Conservation (phyloP, 2,329 filamentous ascomycete genomes). For the Fusarium solani-melongenae region DNA sequence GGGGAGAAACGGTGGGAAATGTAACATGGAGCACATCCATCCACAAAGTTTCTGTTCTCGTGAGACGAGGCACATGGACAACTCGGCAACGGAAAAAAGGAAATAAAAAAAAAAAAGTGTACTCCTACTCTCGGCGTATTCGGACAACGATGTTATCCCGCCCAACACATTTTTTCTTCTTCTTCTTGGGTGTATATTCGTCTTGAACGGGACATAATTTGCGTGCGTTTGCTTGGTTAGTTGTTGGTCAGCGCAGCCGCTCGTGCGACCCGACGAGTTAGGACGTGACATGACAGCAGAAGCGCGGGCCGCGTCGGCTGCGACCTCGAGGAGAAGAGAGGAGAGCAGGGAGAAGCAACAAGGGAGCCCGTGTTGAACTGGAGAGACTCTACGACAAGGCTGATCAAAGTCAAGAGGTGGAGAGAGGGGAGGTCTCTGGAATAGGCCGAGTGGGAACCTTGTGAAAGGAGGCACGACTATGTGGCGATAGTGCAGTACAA, state of each 20-base stretch:
- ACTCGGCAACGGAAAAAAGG: background rate
- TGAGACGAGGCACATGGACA: background rate
- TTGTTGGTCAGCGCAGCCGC: background rate
- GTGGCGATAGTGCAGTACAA: background rate
- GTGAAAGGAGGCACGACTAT: background rate
- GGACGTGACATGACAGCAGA: constrained; percentile 1
- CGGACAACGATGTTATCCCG: background rate
- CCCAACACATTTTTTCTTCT: background rate
- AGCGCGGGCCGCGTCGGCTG: background rate
- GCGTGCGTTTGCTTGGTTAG: background rate
- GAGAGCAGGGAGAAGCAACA: background rate
- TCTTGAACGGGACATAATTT: background rate
- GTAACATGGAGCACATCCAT: background rate
- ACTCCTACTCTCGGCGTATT: background rate
- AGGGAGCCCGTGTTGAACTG: background rate
- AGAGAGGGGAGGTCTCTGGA: background rate
- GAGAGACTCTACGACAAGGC: background rate
- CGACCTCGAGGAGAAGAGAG: background rate
- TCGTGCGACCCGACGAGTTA: constrained; percentile 4
- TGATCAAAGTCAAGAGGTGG: background rate
- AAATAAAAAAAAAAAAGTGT: background rate
- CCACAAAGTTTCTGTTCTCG: background rate
- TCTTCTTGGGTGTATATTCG: too few relatives aligned
- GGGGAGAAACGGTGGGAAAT: background rate
- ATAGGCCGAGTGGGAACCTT: constrained; percentile 1